Base-by-base conservation (phyloP, 805 yeast genomes). In the Barnettozyma populi region DNA sequence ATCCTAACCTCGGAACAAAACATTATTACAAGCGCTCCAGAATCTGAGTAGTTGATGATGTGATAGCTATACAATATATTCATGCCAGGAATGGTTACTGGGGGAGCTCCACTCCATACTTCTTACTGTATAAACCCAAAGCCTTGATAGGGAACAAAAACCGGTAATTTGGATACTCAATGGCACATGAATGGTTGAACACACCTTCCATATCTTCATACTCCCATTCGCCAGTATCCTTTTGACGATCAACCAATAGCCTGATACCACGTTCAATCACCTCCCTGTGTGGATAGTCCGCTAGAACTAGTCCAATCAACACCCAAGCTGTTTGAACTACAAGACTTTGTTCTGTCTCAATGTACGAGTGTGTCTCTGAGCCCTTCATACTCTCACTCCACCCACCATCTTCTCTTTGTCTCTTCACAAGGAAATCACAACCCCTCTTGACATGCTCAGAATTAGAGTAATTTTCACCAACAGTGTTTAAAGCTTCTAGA, bases 331-430 rank as follows among this genome's bases (percentile, higher is more conserved):
- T 90, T 62, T 90, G 97, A 1, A 92, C 96, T 0, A 84, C 84
- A 44, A 84, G 72, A 2, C 96, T 80, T 34, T 68, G 53, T 21
- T 71, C 72, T 13, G 80, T 76, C 40, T 82, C 80, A 2, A 90
- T 86, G 64, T 90, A 92, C 0, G 83, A 72, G 49, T 74, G 79
- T 0, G 90, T 75, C 62, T 92, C 98, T 58, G 92, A 82, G 4
- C 95, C 80, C 62, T 92, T 84, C 87, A 92, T 89, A 8, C 87
- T 78, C 66, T 94, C 99, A 47, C 96, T 87, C 99, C 99, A 94
- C 1, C 99, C 99, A 21, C 99, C 99, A 65, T 94, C 98, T 4
- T 62, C 66, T 59, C 83, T 73, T 62, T 92, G 98, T 56, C 85
- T 80, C 2, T 78, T 59, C 1, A 82, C 83, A 16, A 94, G 63